Percentiles rank a stretch among this genome's conserved stretches.
phyloP scores from a whole-genome alignment of 352 stramenopile species.

The Globisporangium radiosum region DNA sequence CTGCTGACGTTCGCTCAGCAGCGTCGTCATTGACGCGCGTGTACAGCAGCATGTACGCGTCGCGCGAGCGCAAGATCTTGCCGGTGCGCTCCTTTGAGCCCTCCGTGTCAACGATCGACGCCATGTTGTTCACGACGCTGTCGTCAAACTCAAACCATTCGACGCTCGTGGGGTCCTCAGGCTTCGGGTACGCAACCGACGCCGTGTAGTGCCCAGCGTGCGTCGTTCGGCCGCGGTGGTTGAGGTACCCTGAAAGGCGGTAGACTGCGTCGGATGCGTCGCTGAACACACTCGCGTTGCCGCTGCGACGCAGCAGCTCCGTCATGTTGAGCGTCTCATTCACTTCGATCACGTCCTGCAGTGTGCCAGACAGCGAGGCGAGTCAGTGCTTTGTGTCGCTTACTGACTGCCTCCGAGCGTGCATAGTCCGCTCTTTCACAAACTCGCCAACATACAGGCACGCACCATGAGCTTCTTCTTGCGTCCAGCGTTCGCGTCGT shows the following conservation, averaged over 20 bases:
- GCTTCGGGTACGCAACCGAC: conserved; percentile 52
- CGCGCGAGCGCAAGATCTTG: conserved; percentile 60
- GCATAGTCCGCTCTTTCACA: no score
- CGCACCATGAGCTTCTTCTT: conserved; percentile 86
- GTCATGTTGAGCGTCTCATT: conserved; percentile 75
- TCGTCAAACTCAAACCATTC: conserved; percentile 86
- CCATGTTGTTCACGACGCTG: conserved; percentile 52
- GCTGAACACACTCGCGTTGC: conserved; percentile 30
- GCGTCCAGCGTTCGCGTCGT: conserved; percentile 55
- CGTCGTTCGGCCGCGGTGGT: conserved; percentile 77
- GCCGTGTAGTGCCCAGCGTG: conserved; percentile 85
- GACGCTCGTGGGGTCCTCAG: conserved; percentile 11
- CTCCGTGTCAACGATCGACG: conserved; percentile 27
- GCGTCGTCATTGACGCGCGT: conserved; percentile 34
- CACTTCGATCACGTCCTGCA: conserved; percentile 81
- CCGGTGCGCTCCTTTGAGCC: conserved; percentile 35
- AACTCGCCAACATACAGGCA: no score
- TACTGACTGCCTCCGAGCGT: no score
- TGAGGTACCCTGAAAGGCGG: conserved; percentile 66
- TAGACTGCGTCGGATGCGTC: conserved; percentile 46
- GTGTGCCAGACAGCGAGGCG: not conserved
- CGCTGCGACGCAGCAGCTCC: conserved; percentile 41
- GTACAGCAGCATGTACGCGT: conserved; percentile 87
- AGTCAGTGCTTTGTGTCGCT: no score
- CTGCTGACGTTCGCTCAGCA: not conserved